phyloP scores from a whole-genome alignment of 2,329 filamentous ascomycete genomes.

The Monilinia fructicola region DNA sequence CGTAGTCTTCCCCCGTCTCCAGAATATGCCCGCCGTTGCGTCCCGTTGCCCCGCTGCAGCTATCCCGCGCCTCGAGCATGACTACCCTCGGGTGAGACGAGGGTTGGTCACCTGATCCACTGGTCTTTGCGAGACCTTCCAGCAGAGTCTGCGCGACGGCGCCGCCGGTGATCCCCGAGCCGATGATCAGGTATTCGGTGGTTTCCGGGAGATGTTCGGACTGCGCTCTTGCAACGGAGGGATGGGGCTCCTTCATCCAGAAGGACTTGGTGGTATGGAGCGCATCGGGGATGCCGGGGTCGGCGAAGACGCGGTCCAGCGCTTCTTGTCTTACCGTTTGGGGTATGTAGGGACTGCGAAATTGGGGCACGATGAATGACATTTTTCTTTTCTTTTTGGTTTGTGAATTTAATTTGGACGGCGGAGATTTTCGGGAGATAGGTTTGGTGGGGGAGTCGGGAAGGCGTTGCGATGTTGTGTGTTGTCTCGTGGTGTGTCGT shows the following conservation, averaged over 20 bases:
- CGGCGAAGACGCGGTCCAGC: conserved; percentile 8
- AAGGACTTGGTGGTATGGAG: conserved; percentile 5
- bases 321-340: conserved; percentile 10
- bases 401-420: neutral
- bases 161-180: conserved; percentile 28
- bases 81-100: conserved; percentile 55
- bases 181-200: conserved; percentile 31
- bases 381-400: neutral
- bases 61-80: conserved; percentile 73
- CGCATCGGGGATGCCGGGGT: conserved; percentile 17
- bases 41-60: conserved; percentile 75
- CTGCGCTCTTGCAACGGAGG: conserved; percentile 1
- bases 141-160: conserved; percentile 35
- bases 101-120: conserved; percentile 39
- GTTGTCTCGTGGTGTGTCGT: too few species aligned
- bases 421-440: too few species aligned
- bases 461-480: too few species aligned
- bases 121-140: neutral
- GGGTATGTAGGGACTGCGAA: conserved; percentile 12
- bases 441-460: too few species aligned
- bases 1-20: conserved; percentile 17
- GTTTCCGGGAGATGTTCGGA: conserved; percentile 5
- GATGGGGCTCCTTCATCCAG: conserved; percentile 17
- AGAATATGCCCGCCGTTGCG: conserved; percentile 50
- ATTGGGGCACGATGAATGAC: conserved; percentile 7